Percentiles rank a stretch among this genome's conserved stretches.
These are phyloP conservation scores for Solanum lignicaule DNA, from an alignment of 257 asterid species.

Conservation along the genomic window DNA sequence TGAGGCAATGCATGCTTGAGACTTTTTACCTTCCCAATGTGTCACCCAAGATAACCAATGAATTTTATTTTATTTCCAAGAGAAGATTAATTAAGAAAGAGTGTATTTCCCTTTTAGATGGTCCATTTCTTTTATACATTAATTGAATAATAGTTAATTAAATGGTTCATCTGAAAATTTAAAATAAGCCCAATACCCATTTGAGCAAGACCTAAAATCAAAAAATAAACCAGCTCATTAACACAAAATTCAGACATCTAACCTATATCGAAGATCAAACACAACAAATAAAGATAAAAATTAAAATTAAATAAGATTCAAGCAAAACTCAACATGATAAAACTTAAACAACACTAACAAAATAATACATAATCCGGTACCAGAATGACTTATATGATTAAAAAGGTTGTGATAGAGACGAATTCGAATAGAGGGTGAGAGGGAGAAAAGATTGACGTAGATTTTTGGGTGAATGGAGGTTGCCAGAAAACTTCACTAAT, in stretches of 20 bases:
- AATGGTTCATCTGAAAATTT: no score
- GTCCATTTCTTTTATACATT: no score
- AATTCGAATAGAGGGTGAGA: not conserved
- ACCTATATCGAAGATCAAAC: not conserved
- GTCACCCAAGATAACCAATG: not conserved
- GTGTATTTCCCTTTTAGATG: no score
- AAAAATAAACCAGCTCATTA: no score
- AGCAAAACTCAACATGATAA: not conserved
- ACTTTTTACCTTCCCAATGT: not conserved
- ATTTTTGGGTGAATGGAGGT: no score
- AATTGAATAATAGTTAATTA: no score
- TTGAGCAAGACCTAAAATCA: no score
- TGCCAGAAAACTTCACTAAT: rapidly evolving
- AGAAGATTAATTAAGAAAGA: no score
- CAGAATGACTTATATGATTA: not conserved
- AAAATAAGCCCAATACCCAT: no score
- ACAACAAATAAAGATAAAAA: not conserved
- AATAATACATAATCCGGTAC: no score
- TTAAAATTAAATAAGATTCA: not conserved
- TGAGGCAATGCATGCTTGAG: not conserved
- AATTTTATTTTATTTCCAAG: no score
- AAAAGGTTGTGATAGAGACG: not conserved
- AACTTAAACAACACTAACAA: not conserved
- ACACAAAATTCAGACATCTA: no score
- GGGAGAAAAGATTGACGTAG: not conserved